phyloP scores from a whole-genome alignment of 202 grass and related monocot genomes.

The Dendrocalamus latiflorus region DNA sequence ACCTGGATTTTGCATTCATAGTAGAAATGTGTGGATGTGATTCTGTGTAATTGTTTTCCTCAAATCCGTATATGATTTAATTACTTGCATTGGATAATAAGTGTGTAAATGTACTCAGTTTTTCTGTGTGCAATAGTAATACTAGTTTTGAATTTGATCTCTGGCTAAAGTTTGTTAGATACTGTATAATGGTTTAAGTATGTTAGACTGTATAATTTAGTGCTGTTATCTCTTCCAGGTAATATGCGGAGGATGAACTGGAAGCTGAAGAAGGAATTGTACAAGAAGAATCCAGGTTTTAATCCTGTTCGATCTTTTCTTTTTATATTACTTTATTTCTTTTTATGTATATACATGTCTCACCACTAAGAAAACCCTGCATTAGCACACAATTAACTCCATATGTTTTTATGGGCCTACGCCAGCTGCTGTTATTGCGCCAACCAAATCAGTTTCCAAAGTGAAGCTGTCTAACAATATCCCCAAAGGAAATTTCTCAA shows the following conservation, averaged over 20 bases:
- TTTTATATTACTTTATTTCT: conserved; percentile 9
- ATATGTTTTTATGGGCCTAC: conserved; percentile 25
- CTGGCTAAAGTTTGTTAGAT: too few relatives aligned
- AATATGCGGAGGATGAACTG: too few relatives aligned
- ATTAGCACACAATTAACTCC: conserved; percentile 14
- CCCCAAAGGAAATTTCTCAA: conserved; percentile 45
- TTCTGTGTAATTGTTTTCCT: background rate
- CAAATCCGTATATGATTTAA: background rate
- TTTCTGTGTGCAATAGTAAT: too few relatives aligned
- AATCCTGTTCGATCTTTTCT: conserved; percentile 20
- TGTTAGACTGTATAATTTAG: too few relatives aligned
- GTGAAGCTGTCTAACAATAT: conserved; percentile 53
- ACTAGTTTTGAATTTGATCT: too few relatives aligned
- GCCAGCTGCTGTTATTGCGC: conserved; percentile 67
- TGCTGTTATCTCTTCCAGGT: too few relatives aligned
- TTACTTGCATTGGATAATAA: background rate
- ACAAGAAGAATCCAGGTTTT: too few relatives aligned
- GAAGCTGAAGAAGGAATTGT: too few relatives aligned
- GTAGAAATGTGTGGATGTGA: conserved; percentile 20
- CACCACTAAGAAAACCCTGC: background rate
- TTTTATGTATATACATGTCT: conserved; percentile 21
- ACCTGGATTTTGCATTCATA: background rate
- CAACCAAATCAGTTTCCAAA: conserved; percentile 74
- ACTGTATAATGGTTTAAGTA: too few relatives aligned
- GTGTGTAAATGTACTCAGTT: background rate